phyloP scores from a whole-genome alignment of 2,329 filamentous ascomycete species.

The Xylariaceae sp. region DNA sequence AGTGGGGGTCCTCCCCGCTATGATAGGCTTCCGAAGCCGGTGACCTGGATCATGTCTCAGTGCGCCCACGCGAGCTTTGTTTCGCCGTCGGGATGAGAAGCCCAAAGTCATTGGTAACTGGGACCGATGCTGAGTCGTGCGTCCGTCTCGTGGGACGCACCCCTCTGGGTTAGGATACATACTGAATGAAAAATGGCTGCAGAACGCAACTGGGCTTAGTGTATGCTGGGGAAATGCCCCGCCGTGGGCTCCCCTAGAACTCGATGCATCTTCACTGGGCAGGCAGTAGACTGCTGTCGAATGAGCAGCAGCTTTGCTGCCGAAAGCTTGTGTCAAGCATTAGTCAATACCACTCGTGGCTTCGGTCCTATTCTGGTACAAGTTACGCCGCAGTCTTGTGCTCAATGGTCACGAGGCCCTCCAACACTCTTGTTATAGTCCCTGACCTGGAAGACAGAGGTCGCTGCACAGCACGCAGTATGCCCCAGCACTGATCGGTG shows the following conservation, averaged over 20 bases:
- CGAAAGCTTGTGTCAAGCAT: slow-evolving; percentile 10
- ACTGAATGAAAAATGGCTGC: slow-evolving; percentile 10
- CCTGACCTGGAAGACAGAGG: too few relatives aligned
- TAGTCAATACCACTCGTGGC: slow-evolving; percentile 5
- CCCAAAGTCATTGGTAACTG: slow-evolving; percentile 1
- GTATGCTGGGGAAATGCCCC: neutral
- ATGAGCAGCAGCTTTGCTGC: too few relatives aligned
- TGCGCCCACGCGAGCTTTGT: too few relatives aligned
- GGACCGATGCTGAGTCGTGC: too few relatives aligned
- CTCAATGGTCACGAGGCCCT: neutral
- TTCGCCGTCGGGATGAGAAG: too few relatives aligned
- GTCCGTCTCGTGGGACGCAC: too few relatives aligned
- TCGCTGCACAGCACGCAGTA: too few relatives aligned
- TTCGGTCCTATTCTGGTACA: slow-evolving; percentile 18
- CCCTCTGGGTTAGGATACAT: too few relatives aligned
- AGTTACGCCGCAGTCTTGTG: slow-evolving; percentile 11
- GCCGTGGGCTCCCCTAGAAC: slow-evolving; percentile 1
- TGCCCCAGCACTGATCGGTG: too few relatives aligned
- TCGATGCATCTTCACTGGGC: neutral
- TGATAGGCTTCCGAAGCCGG: neutral
- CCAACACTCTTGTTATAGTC: too few relatives aligned
- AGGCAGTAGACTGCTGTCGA: neutral
- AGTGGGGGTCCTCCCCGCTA: neutral
- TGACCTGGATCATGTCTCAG: too few relatives aligned
- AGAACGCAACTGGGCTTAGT: slow-evolving; percentile 10